Percentiles rank a stretch among this genome's conserved stretches.
Evolutionary conservation across 73 alveolate species (phyloP).

Genomic region (Paramecium biaurelia): DNA sequence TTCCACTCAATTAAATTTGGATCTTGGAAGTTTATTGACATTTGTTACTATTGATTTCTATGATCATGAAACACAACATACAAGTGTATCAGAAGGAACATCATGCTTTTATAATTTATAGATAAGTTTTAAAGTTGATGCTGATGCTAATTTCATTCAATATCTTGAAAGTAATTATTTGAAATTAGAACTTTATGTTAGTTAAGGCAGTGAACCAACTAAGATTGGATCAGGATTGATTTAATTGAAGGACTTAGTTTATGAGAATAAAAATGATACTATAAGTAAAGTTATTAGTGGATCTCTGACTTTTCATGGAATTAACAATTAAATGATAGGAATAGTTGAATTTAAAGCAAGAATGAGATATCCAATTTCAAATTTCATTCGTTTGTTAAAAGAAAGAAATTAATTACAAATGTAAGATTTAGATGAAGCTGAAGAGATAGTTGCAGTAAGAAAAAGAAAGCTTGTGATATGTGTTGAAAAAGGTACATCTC

Average conservation of each 20-base stretch:
- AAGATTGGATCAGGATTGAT: constrained; percentile 76
- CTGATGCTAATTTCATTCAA: constrained; percentile 85
- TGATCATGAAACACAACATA: constrained; percentile 91
- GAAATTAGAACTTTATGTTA: constrained; percentile 79
- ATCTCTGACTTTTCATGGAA: neutral
- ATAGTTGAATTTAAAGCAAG: constrained; percentile 81
- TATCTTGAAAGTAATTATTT: constrained; percentile 79
- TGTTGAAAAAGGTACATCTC: neutral
- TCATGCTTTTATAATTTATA: constrained; percentile 86
- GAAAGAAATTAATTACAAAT: constrained; percentile 77
- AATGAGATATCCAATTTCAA: constrained; percentile 90
- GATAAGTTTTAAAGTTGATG: constrained; percentile 85
- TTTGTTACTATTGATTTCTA: constrained; percentile 94
- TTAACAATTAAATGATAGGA: constrained; percentile 61
- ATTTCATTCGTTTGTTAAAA: constrained; percentile 83
- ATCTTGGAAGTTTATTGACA: constrained; percentile 77
- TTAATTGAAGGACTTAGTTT: constrained; percentile 68
- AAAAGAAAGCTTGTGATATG: neutral
- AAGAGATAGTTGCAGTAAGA: constrained; percentile 11
- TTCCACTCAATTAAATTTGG: constrained; percentile 48
- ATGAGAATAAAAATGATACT: constrained; percentile 55
- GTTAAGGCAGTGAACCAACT: constrained; percentile 78
- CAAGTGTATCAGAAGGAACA: constrained; percentile 87
- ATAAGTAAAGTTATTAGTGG: constrained; percentile 29
- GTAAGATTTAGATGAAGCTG: neutral